phyloP scores from a whole-genome alignment of 2,329 filamentous ascomycete species.

The Fusarium lyarnte region DNA sequence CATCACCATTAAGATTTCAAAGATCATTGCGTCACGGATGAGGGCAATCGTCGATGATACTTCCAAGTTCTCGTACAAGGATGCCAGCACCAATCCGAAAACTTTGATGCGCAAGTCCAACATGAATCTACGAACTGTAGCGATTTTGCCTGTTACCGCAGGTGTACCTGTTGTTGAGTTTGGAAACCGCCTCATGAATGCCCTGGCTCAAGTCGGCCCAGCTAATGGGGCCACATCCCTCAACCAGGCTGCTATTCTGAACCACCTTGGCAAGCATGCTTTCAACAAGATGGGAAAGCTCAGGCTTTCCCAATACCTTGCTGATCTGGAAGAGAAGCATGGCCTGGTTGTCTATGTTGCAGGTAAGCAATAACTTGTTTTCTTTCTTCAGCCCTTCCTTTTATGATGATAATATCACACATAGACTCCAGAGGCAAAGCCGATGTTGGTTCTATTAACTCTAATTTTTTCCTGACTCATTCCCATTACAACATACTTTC shows the following conservation, averaged over 20 bases:
- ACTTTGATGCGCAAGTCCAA: conserved; percentile 77
- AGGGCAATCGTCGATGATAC: conserved; percentile 86
- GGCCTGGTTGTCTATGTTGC: conserved; percentile 95
- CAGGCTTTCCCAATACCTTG: conserved; percentile 93
- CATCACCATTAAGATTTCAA: conserved; percentile 99
- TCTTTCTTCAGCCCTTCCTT: conserved; percentile 3
- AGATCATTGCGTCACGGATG: conserved; percentile 97
- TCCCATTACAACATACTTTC: neutral
- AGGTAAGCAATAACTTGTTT: conserved; percentile 57
- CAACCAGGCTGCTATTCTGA: conserved; percentile 92
- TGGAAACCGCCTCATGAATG: conserved; percentile 86
- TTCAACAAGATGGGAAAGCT: conserved; percentile 98
- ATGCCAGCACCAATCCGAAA: conserved; percentile 66
- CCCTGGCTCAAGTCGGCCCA: conserved; percentile 87
- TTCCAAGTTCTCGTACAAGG: conserved; percentile 70
- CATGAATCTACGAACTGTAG: conserved; percentile 90
- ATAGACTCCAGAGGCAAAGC: conserved; percentile 58
- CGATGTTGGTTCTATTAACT: conserved; percentile 67
- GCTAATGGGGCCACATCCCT: conserved; percentile 90
- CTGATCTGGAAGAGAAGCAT: conserved; percentile 96
- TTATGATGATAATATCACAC: conserved; percentile 63
- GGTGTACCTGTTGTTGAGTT: conserved; percentile 97
- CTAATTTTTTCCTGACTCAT: conserved; percentile 74
- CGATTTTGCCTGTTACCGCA: conserved; percentile 87
- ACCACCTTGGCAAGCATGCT: conserved; percentile 93